Evolutionary conservation across 192 early-diverging fungal species (phyloP), one percentile per base, ranked within the genome.

Genomic region (Ambispora gerdemannii): DNA sequence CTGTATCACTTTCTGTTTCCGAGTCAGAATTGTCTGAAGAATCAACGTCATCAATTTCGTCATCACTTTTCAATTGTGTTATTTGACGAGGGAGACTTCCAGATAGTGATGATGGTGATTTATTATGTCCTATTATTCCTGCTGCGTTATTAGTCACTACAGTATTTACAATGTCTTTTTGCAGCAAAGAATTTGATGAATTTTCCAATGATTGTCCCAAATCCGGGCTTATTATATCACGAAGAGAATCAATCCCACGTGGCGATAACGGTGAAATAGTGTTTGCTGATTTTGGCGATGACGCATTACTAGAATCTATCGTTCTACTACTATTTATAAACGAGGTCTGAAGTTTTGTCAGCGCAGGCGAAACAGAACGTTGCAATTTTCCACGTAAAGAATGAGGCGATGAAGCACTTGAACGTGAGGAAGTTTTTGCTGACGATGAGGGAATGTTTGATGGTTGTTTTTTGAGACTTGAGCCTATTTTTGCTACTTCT

Each of bases 401-500:
- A 22, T 11, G 13, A 58, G 13, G 24, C 11, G 55, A 58, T 20
- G 55, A 58, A 30, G 55, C 24, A 28, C 22, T 3, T 13, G 55
- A 58, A 1, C 28, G 55, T 13, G 19, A 20, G 13, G 55, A 30
- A 13, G 22, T 20, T 13, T 13, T 20, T 20, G 24, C 2, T 1
- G 55, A 3, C 19, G 55, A 58, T 1, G 55, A 58, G 24, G 28
- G 20, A 13, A 20, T 30, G 13, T 20, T 58, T 0, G 19, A 28
- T 58, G 55, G 55, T 2, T 30, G 55, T 58, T 58, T 58, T 2
- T 58, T 58, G 13, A 58, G 24, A 58, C 55, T 58, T 1, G 55
- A 58, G 55, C 28, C 28, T 58, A 58, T 27, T 30, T 58, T 58
- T 13, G 24, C 28, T 10, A 58, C 22, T 25, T 58, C 55, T 58